Conservation (phyloP, 352 stramenopile species). For the Phytophthora rubi region DNA sequence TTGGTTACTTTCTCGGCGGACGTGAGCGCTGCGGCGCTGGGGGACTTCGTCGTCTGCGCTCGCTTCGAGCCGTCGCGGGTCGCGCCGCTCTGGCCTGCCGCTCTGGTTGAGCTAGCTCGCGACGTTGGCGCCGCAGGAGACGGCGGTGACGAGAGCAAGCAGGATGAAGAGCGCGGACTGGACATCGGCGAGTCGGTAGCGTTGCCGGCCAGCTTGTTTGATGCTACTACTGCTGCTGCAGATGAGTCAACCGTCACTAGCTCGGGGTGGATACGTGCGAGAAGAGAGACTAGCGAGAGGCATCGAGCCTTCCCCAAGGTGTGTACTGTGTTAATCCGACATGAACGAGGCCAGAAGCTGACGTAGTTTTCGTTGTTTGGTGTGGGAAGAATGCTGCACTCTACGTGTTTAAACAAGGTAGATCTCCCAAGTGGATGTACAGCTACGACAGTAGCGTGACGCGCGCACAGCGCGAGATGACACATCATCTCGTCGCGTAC, state of each 20-base stretch:
- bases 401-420: constrained; percentile 48
- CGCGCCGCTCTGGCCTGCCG: constrained; percentile 9
- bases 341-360: background rate
- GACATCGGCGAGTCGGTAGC: constrained; percentile 1
- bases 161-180: constrained; percentile 5
- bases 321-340: background rate
- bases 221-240: background rate
- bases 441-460: constrained; percentile 54
- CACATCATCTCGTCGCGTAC: constrained; percentile 44
- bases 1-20: constrained; percentile 27
- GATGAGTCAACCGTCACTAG: background rate
- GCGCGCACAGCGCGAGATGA: constrained; percentile 49
- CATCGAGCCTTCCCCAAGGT: constrained; percentile 32
- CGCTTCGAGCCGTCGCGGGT: constrained; percentile 40
- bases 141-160: constrained; percentile 9
- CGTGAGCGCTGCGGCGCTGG: background rate
- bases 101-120: background rate
- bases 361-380: background rate
- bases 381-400: constrained; percentile 30
- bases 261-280: constrained; percentile 35
- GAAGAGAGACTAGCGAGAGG: constrained; percentile 35
- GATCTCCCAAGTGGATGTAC: constrained; percentile 55
- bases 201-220: background rate
- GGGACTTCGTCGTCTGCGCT: constrained; percentile 41
- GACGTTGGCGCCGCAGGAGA: background rate